Evolutionary conservation across 106 monocot genomes (phyloP).

Genomic region (Apostasia ramifera): DNA sequence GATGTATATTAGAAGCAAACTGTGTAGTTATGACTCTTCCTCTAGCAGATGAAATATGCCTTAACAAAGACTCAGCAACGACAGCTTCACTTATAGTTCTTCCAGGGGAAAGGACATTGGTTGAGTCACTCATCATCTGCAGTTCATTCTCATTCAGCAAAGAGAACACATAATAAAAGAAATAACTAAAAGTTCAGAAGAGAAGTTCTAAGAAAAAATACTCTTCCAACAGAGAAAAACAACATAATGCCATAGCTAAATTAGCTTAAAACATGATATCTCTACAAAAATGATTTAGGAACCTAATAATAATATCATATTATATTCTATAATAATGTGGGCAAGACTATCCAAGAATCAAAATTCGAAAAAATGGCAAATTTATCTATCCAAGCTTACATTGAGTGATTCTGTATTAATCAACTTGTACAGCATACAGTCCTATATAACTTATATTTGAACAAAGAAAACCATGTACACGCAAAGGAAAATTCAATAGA

Average conservation of each 20-base stretch:
- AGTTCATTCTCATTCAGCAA: neutral
- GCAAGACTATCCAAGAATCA: too few species aligned
- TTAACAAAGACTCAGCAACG: slow-evolving; percentile 74
- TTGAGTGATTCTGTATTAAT: too few species aligned
- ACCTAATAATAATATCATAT: too few species aligned
- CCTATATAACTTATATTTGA: too few species aligned
- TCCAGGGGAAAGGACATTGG: slow-evolving; percentile 90
- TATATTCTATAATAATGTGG: too few species aligned
- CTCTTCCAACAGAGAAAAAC: neutral
- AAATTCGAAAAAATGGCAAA: too few species aligned
- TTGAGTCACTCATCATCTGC: slow-evolving; percentile 99
- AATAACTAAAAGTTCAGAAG: neutral
- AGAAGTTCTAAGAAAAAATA: neutral
- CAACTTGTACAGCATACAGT: too few species aligned
- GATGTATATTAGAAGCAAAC: slow-evolving; percentile 99
- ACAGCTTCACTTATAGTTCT: slow-evolving; percentile 88
- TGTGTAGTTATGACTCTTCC: slow-evolving; percentile 98
- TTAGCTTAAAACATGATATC: neutral
- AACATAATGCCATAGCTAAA: neutral
- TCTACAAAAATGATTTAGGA: too few species aligned
- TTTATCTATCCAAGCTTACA: too few species aligned
- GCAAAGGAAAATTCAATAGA: too few species aligned
- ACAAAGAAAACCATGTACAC: too few species aligned
- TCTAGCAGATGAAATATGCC: slow-evolving; percentile 81
- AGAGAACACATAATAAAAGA: neutral